Base-by-base conservation (phyloP, 768 basidiomycete genomes). In the Suillus variegatus region DNA sequence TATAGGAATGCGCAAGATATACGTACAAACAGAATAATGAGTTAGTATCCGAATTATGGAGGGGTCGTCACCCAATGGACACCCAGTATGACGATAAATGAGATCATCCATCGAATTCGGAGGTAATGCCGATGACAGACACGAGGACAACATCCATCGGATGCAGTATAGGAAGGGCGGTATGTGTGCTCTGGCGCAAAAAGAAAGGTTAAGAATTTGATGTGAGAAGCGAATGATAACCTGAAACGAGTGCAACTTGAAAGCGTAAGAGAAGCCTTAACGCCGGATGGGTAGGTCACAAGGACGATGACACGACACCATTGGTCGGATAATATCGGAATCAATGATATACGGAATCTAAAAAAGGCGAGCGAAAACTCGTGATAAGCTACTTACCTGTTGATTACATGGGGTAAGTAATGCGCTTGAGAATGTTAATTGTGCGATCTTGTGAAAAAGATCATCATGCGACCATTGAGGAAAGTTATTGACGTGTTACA, bases 1-100 rank as follows among this genome's bases (percentile, higher is more conserved):
- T 76, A 76, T 76, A 76, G 61, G 49, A 32, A 65, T 32, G n/a
- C 51, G 10, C 13, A 25, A 4, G 0, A 6, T 16, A 40, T 61
- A 52, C 55, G 25, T 64, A 66, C 25, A 71, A 71, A 64, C 8
- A 52, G 41, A 54, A 5, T 3, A 43, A 60, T 16, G 3, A 28
- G 12, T n/a, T 18, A 43, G 3, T 28, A 44, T 13, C 20, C 10
- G 20, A n/a, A 20, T 35, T 35, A 12, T 3, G 32, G 6, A 5
- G 20, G 36, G 57, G 16, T 9, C 22, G 22, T 60, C 40, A 41
- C 40, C 25, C 18, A 28, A 18, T 43, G 28, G 12, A 52, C 9
- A 56, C 3, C 46, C 36, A 20, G 57, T n/a, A 16, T 51, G 43
- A 52, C 25, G 18, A 65, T 18, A 43, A 28, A 46, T 43, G 20